Conservation (phyloP, 2,329 filamentous ascomycete species). For the Periglandula ipomoeae region DNA sequence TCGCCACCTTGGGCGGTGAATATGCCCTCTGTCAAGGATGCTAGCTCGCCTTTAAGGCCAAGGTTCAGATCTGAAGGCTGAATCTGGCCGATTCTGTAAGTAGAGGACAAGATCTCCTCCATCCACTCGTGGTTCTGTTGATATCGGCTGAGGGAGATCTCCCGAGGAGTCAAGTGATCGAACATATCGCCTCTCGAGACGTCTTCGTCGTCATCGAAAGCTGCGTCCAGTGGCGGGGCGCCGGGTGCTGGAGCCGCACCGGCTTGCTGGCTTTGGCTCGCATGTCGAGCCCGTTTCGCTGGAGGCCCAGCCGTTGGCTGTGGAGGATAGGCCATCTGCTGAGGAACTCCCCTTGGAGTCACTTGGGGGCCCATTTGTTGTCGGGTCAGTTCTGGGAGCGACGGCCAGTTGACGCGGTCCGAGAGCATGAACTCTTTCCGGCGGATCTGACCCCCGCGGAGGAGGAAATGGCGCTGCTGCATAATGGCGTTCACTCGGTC, state of each 20-base stretch:
- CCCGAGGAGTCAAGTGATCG: slow-evolving; percentile 79
- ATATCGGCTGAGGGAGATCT: slow-evolving; percentile 80
- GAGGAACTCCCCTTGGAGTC: slow-evolving; percentile 41
- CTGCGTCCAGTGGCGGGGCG: slow-evolving; percentile 30
- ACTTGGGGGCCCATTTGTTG: slow-evolving; percentile 42
- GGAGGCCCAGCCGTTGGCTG: slow-evolving; percentile 42
- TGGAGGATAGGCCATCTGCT: slow-evolving; percentile 54
- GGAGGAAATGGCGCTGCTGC: slow-evolving; percentile 53
- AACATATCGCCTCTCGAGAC: slow-evolving; percentile 80
- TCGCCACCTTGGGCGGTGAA: slow-evolving; percentile 58
- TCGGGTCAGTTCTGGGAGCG: slow-evolving; percentile 50
- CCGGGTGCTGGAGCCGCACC: slow-evolving; percentile 22
- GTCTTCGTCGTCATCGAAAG: slow-evolving; percentile 82
- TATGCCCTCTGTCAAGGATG: slow-evolving; percentile 73
- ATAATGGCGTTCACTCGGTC: slow-evolving; percentile 52
- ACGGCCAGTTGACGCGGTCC: slow-evolving; percentile 84
- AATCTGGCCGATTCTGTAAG: slow-evolving; percentile 78
- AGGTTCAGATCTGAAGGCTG: slow-evolving; percentile 79
- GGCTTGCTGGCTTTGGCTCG: slow-evolving; percentile 28
- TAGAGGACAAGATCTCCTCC: slow-evolving; percentile 91
- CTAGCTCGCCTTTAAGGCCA: slow-evolving; percentile 74
- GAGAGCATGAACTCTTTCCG: slow-evolving; percentile 93
- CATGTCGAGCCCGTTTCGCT: slow-evolving; percentile 44
- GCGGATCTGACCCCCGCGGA: slow-evolving; percentile 69
- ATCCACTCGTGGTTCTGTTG: slow-evolving; percentile 98